phyloP scores from a whole-genome alignment of 2,329 filamentous ascomycete genomes.

The Westerdykella aurantiaca region DNA sequence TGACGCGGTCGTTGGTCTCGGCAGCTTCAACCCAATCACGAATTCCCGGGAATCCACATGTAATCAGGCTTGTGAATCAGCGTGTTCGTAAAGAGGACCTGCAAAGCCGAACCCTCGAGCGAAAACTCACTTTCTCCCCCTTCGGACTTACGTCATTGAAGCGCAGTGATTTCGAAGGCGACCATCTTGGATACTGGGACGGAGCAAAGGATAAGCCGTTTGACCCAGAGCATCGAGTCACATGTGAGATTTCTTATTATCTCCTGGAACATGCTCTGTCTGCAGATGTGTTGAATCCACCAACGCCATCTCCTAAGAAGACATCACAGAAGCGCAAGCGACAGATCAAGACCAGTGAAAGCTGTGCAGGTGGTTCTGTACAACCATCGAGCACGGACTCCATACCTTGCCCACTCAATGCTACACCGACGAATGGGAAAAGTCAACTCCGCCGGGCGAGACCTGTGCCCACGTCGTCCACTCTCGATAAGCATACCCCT shows the following conservation, averaged over 20 bases:
- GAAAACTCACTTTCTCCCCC: conserved; percentile 36
- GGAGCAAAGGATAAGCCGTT: conserved; percentile 17
- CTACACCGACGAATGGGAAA: too few species aligned
- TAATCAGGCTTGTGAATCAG: conserved; percentile 28
- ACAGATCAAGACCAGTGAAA: neutral
- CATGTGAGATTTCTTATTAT: conserved; percentile 34
- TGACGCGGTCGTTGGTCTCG: conserved; percentile 20
- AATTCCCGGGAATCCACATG: conserved; percentile 16
- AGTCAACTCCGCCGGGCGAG: too few species aligned
- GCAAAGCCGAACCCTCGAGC: conserved; percentile 13
- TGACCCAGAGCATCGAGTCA: conserved; percentile 29
- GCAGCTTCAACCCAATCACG: conserved; percentile 4
- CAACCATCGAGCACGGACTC: too few species aligned
- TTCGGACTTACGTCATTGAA: conserved; percentile 24
- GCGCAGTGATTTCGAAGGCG: conserved; percentile 23
- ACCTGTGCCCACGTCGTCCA: too few species aligned
- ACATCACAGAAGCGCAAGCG: neutral
- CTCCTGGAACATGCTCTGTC: conserved; percentile 29
- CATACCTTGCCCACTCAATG: too few species aligned
- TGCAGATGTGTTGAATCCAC: conserved; percentile 14
- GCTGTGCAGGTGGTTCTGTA: too few species aligned
- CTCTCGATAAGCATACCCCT: neutral
- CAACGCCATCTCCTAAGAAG: conserved; percentile 7
- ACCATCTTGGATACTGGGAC: conserved; percentile 22
- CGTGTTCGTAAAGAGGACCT: conserved; percentile 16